Evolutionary conservation across 257 asterid species (phyloP).

Genomic region (Primulina eburnea): DNA sequence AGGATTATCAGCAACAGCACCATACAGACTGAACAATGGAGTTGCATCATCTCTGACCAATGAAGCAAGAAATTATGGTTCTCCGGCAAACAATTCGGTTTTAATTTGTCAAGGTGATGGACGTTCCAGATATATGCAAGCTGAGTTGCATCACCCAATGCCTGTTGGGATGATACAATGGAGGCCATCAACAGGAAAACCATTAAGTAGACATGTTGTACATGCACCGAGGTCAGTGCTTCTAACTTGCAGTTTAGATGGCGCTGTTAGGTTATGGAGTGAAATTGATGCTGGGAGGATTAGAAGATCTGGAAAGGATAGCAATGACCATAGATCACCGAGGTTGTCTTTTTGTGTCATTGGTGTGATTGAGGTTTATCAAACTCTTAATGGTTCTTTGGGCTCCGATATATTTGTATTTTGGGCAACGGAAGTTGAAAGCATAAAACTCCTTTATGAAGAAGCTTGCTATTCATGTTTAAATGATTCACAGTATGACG

Average conservation of each 20-base stretch:
- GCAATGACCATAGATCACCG: constrained; percentile 48
- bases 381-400: constrained; percentile 55
- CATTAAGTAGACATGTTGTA: constrained; percentile 42
- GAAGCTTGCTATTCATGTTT: constrained; percentile 48
- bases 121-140: constrained; percentile 38
- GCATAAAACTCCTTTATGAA: constrained; percentile 39
- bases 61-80: constrained; percentile 32
- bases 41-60: constrained; percentile 34
- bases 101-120: constrained; percentile 57
- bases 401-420: constrained; percentile 64
- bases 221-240: constrained; percentile 56
- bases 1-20: constrained; percentile 86
- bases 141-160: constrained; percentile 71
- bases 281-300: constrained; percentile 79
- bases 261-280: constrained; percentile 91
- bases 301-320: constrained; percentile 63
- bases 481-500: constrained; percentile 49
- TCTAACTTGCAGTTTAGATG: constrained; percentile 85
- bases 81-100: constrained; percentile 35
- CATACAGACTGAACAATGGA: constrained; percentile 38
- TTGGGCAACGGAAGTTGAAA: constrained; percentile 79
- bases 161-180: constrained; percentile 85
- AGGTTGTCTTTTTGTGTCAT: constrained; percentile 59
- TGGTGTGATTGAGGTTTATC: constrained; percentile 80
- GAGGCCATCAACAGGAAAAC: constrained; percentile 78